A percentile compares a stretch with the other conserved stretches of the same genome.
Evolutionary conservation across 306 rosid species (phyloP).

Genomic region (Trifolium subterraneum): DNA sequence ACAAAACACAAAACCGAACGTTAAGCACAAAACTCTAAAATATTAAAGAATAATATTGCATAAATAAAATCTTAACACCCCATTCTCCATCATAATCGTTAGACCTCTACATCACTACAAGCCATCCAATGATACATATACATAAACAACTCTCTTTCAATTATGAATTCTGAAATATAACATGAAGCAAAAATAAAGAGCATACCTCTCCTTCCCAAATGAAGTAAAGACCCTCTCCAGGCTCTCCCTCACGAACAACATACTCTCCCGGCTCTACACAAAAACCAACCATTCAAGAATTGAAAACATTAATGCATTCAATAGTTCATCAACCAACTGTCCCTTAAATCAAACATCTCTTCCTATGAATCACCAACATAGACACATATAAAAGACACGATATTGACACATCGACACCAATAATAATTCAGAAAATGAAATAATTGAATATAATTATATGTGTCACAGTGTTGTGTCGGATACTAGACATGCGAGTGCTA

Average conservation of each 20-base stretch:
- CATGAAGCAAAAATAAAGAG: background rate
- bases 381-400: background rate
- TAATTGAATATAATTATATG: too few species aligned
- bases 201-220: slow-evolving; percentile 94
- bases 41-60: background rate
- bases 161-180: slow-evolving; percentile 21
- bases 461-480: background rate
- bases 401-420: too few species aligned
- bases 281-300: slow-evolving; percentile 23
- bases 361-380: background rate
- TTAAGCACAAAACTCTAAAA: slow-evolving; percentile 30
- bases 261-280: slow-evolving; percentile 64
- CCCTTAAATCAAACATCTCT: slow-evolving; percentile 18
- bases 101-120: slow-evolving; percentile 11
- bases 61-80: slow-evolving; percentile 13
- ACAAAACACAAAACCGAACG: slow-evolving; percentile 46
- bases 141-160: background rate
- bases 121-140: background rate
- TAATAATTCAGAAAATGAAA: too few species aligned
- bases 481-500: too few species aligned
- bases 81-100: background rate
- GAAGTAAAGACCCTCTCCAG: slow-evolving; percentile 84
- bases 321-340: background rate
- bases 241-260: slow-evolving; percentile 82
- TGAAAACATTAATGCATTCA: slow-evolving; percentile 1